Base-by-base conservation (phyloP, 331 rosid genomes). In the Cydonia oblonga region DNA sequence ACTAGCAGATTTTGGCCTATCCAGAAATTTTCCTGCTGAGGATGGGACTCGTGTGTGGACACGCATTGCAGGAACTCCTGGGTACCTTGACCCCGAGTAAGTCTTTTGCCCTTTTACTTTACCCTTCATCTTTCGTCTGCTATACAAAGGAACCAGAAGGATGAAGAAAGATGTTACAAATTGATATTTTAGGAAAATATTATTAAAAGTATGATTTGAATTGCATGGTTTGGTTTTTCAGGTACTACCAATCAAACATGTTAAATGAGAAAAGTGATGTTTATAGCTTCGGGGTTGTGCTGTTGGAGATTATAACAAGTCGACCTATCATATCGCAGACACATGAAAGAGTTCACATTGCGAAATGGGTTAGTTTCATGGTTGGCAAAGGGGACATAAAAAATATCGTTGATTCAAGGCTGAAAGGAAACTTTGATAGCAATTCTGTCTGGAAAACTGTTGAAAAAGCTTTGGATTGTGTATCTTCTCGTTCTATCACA, bases 241-340 rank as follows among this genome's bases (percentile, higher is more conserved):
- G 90, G 84, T 91, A 87, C 81, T 57, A 35, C 49, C 61, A 18
- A 72, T 69, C 82, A 67, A 61, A 35, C 54, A 66, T 59, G 83
- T 35, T 91, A 69, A 83, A 60, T 8, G 91, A 78, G 69, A 89
- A 88, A 82, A 88, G 96, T 79, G 92, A 91, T 68, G 88, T 89
- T 30, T 91, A 73, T 69, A 88, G 90, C 38, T 91, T 85, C 69
- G 90, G 92, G 9, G 74, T 88, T 46, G 86, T 90, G 57, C 65
- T 88, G 26, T 78, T 88, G 40, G 88, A 90, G 78, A 64, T 89
- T 33, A 67, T 87, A 64, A 87, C 91, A 2, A 82, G 86, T 2
- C 80, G 71, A 20, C 78, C 81, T 8, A 92, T 79, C n/a, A 54
- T 87, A 23, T 49, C 64, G 3, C 87, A 64, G 69, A 74, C 53